Base-by-base conservation (phyloP, 1,284 basidiomycete species). In the Rhodofomes roseus region DNA sequence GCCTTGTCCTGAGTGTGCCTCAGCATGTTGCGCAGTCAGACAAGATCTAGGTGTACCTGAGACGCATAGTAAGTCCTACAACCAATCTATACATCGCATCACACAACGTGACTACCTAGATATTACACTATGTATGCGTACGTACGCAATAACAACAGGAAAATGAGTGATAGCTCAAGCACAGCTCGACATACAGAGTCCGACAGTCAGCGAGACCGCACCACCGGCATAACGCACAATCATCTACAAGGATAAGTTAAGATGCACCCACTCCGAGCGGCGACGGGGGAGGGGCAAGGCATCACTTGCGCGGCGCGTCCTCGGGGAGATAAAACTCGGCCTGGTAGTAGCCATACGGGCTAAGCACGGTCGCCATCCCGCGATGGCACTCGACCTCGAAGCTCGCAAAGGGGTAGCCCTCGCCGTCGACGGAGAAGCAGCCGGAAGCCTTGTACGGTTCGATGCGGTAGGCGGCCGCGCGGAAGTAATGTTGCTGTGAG, bases 371-470 rank as follows among this genome's bases (percentile, higher is more conserved):
- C 18, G 84, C 93, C 18, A 92, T 73, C 5, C 85, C 81, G 25
- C 81, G 80, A 65, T 93, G 85, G 5, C 93, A 86, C 72, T 97
- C 92, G 5, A 97, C 89, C 66, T 94, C 86, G 72, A 90, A 95
- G 58, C 88, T 83, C 66, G 88, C 82, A 67, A 92, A 93, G 1
- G 90, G 88, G 67, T 87, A 90, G 16, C 77, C 73, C 75, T 98
- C 96, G 18, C 96, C 96, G 69, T 98, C 96, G 59, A 94, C 79
- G 8, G 85, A 78, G 56, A 93, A 73, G 63, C 77, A 75, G 2
- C 86, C 87, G 36, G 82, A 79, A 22, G 74, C 58, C 3, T 75
- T 70, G 36, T 87, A 76, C 12, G 92, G 90, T 65, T 87, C 89
- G 29, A 91, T 79, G 27, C 87, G 83, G 70, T 91, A 93, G 1